Conservation (phyloP, 1,284 basidiomycete species). For the Ustilago hordei region DNA sequence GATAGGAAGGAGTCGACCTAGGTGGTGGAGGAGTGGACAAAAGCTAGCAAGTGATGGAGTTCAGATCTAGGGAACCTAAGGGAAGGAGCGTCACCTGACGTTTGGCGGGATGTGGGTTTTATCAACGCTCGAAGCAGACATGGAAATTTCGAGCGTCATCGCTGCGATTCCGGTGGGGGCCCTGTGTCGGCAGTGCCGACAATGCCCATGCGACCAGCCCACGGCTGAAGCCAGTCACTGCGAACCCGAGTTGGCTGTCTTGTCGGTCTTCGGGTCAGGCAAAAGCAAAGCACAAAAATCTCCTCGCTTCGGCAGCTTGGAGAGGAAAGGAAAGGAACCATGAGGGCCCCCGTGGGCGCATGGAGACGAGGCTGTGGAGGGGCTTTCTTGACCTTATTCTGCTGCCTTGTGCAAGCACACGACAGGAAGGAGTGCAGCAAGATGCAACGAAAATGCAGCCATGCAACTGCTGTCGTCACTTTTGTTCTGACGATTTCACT, state of each 20-base stretch:
- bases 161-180: neutral
- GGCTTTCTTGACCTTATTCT: neutral
- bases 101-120: neutral
- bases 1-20: neutral
- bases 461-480: slow-evolving; percentile 1
- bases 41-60: neutral
- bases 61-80: neutral
- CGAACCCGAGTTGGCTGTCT: neutral
- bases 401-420: neutral
- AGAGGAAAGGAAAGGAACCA: too few relatives aligned
- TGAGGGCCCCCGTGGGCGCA: slow-evolving; percentile 8
- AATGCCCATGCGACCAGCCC: neutral
- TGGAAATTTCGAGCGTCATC: slow-evolving; percentile 4
- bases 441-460: neutral
- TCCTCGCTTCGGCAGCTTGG: too few relatives aligned
- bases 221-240: neutral
- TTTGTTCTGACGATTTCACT: slow-evolving; percentile 1
- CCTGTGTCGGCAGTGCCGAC: neutral
- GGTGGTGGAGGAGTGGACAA: neutral
- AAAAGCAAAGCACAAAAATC: neutral
- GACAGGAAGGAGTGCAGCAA: neutral
- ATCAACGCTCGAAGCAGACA: neutral
- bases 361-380: slow-evolving; percentile 4
- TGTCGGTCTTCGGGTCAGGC: slow-evolving; percentile 2
- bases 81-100: too few relatives aligned